A percentile compares a stretch with the other conserved stretches of the same genome.
These are phyloP conservation scores for Penicillium sp. DNA, from an alignment of 2,329 filamentous ascomycete species.

Conservation along the genomic window DNA sequence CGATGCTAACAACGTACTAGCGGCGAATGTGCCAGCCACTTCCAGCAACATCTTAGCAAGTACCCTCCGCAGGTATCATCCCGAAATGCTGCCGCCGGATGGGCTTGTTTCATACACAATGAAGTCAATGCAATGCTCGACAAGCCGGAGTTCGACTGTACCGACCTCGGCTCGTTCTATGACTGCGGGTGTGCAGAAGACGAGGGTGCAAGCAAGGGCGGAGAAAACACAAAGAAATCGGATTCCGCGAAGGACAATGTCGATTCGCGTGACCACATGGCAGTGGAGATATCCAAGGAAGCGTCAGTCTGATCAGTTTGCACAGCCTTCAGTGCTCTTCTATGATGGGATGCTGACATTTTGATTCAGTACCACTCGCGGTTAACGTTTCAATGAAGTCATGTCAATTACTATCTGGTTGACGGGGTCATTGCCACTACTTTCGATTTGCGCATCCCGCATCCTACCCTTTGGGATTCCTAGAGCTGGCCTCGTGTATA, in stretches of 20 bases:
- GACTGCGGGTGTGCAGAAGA: conserved; percentile 60
- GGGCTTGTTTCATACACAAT: conserved; percentile 63
- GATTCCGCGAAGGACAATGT: conserved; percentile 8
- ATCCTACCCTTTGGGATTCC: not conserved
- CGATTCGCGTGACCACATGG: conserved; percentile 17
- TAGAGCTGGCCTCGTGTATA: conserved; percentile 10
- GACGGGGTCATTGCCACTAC: not conserved
- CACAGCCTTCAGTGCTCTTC: too few species aligned
- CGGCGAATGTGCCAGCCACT: conserved; percentile 61
- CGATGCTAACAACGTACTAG: conserved; percentile 30
- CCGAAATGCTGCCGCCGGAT: conserved; percentile 56
- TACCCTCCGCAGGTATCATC: conserved; percentile 61
- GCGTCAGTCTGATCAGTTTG: conserved; percentile 23
- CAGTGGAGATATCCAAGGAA: conserved; percentile 35
- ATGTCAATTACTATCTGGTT: too few species aligned
- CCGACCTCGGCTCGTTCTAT: conserved; percentile 60
- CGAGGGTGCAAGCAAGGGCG: conserved; percentile 23
- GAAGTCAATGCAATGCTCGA: conserved; percentile 58
- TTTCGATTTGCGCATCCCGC: conserved; percentile 3
- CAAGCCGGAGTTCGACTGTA: conserved; percentile 59
- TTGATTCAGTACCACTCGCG: conserved; percentile 5
- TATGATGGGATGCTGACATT: too few species aligned
- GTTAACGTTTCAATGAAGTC: too few species aligned
- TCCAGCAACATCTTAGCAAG: conserved; percentile 55
- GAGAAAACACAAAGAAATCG: conserved; percentile 5